These are phyloP conservation scores for Saccharomycopsis sp. DNA, from an alignment of 805 yeast species.

Conservation along the genomic window DNA sequence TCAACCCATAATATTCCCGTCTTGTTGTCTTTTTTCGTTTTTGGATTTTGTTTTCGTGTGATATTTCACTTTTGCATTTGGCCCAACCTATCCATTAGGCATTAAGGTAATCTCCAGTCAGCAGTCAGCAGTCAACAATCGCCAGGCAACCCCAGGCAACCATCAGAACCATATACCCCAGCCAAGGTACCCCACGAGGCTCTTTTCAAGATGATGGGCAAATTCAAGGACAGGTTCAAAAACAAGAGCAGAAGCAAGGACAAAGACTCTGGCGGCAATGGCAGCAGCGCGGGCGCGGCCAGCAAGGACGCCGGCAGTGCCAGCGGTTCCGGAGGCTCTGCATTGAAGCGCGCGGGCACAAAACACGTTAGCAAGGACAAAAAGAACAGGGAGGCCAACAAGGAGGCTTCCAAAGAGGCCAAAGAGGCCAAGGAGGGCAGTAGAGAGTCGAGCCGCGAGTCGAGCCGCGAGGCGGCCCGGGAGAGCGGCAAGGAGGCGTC, in stretches of 20 bases:
- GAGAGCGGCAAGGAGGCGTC: not conserved
- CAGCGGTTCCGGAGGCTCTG: conserved; percentile 2
- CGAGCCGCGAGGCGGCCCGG: not conserved
- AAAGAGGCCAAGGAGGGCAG: not conserved
- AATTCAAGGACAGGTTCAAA: conserved; percentile 21
- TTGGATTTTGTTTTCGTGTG: conserved; percentile 28
- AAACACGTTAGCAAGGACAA: conserved; percentile 19
- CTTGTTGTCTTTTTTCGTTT: conserved; percentile 21
- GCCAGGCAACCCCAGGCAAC: no score
- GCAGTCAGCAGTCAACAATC: no score
- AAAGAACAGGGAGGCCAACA: conserved; percentile 12
- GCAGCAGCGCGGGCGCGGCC: not conserved
- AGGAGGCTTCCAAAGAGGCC: not conserved
- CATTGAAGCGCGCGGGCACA: conserved; percentile 19
- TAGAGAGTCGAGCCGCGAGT: not conserved
- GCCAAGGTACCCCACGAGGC: not conserved
- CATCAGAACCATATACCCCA: no score
- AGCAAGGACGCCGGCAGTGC: not conserved
- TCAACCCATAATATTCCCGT: not conserved
- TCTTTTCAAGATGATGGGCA: conserved; percentile 21
- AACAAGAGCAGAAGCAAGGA: conserved; percentile 17
- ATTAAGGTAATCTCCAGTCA: no score
- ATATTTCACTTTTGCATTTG: not conserved
- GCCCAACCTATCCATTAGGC: no score
- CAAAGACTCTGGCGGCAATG: conserved; percentile 1